Evolutionary conservation across 345 rosid species (phyloP).

Genomic region (Raphanus sativus): DNA sequence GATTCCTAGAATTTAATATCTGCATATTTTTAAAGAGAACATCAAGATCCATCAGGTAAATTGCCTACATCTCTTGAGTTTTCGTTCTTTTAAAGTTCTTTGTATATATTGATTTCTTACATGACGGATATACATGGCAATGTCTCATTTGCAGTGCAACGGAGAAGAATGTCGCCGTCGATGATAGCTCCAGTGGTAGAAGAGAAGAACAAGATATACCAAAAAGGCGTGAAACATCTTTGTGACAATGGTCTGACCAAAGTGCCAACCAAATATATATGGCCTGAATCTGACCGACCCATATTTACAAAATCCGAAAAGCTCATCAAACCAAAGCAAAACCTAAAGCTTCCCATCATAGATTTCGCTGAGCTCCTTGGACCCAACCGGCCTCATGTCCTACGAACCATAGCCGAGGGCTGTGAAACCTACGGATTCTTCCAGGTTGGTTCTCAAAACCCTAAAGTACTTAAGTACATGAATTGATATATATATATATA

Average conservation of each 20-base stretch:
- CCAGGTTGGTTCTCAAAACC: constrained; percentile 50
- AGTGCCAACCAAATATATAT: constrained; percentile 68
- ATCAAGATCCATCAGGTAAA: constrained; percentile 35
- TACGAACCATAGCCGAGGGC: constrained; percentile 57
- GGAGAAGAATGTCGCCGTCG: constrained; percentile 56
- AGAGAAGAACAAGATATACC: constrained; percentile 40
- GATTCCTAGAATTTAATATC: constrained; percentile 3
- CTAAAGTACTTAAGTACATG: neutral
- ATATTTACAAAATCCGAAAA: constrained; percentile 10
- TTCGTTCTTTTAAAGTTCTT: neutral
- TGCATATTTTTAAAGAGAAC: constrained; percentile 2
- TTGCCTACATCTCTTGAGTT: constrained; percentile 2
- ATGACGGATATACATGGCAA: neutral
- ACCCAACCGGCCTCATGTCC: constrained; percentile 49
- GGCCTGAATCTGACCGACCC: constrained; percentile 65
- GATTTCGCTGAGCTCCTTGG: constrained; percentile 70
- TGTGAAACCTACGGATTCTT: constrained; percentile 76
- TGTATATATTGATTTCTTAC: neutral
- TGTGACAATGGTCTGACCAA: constrained; percentile 53
- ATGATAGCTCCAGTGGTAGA: constrained; percentile 39
- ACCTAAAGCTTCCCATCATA: constrained; percentile 63
- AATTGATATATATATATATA: neutral
- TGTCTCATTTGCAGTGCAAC: constrained; percentile 11
- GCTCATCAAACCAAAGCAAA: constrained; percentile 34
- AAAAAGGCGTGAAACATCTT: constrained; percentile 77